These are phyloP conservation scores for Plectosphaerella sp. DNA, from an alignment of 2,329 filamentous ascomycete species.

Conservation along the genomic window DNA sequence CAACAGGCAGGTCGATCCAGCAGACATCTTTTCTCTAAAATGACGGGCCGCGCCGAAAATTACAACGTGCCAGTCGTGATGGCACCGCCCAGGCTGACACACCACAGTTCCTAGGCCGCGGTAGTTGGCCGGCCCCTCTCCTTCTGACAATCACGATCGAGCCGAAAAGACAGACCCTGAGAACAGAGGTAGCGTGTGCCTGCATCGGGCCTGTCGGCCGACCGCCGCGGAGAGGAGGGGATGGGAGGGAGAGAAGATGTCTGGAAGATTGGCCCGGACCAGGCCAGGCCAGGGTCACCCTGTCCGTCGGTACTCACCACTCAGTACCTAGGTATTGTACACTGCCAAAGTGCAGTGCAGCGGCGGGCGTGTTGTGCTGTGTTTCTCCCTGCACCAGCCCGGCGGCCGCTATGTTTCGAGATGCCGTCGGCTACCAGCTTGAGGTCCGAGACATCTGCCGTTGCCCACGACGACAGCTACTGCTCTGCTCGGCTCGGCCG, in stretches of 20 bases:
- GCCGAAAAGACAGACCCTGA: background rate
- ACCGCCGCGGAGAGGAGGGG: conserved; percentile 3
- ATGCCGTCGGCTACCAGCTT: no score
- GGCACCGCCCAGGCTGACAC: background rate
- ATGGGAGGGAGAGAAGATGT: conserved; percentile 1
- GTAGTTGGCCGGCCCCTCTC: conserved; percentile 1
- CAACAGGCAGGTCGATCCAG: background rate
- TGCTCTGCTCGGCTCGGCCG: no score
- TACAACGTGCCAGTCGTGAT: background rate
- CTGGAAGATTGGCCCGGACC: conserved; percentile 10
- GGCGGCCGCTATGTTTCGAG: no score
- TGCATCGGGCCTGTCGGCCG: conserved; percentile 6
- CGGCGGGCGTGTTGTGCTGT: no score
- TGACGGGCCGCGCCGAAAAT: background rate
- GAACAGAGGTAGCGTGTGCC: background rate
- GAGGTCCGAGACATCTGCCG: no score
- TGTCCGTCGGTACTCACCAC: conserved; percentile 1
- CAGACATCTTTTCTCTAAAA: no score
- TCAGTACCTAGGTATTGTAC: no score
- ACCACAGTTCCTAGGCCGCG: background rate
- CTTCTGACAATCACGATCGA: background rate
- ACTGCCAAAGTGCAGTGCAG: no score
- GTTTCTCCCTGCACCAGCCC: no score
- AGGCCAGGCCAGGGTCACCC: conserved; percentile 10
- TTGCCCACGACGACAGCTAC: no score